Evolutionary conservation across 2,329 filamentous ascomycete genomes (phyloP), one percentile per base, ranked within the genome.

Genomic region (Cladophialophora carrionii): DNA sequence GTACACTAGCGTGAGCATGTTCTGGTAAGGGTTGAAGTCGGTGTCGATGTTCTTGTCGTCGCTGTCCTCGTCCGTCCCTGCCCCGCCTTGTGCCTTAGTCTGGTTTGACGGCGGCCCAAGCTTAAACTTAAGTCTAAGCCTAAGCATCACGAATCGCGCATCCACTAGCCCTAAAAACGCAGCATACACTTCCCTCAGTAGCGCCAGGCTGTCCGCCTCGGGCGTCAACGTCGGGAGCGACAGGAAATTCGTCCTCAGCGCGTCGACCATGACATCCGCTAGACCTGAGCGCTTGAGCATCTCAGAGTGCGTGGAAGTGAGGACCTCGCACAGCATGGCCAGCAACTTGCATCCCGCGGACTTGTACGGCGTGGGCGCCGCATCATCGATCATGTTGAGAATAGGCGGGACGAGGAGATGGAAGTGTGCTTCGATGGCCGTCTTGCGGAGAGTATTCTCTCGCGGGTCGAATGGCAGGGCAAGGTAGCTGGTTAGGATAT

Each of bases 191-290:
- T 83, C 81, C 5, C 76, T 73, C 0, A 96, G 82, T 2, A 97
- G 78, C 1, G 74, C 72, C 1, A 90, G 73, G 3, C 90, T 90
- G 62, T 95, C 90, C 0, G 82, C 74, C 72, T 91, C 89, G 0
- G 90, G 87, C 0, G 91, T 96, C 49, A 96, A 79, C 12, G 83
- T 86, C 0, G 94, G 93, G 5, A 96, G 82, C 71, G 87, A 90
- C 7, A 89, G 82, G n/a, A 96, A 83, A 41, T 88, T 87, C 0
- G 91, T 90, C 17, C 72, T 74, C 37, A 82, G 68, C 26, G 79
- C 79, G 49, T 81, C 78, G 71, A 78, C 74, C 65, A 81, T 81
- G 61, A 81, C 79, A 2, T 79, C 78, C 29, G 75, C 75, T 17
- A 82, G 73, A 61, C 80, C 80, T 7, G 78, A 80, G 24, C 77